Evolutionary conservation across 805 yeast species (phyloP).

Genomic region (Diddensiella transvaalensis): DNA sequence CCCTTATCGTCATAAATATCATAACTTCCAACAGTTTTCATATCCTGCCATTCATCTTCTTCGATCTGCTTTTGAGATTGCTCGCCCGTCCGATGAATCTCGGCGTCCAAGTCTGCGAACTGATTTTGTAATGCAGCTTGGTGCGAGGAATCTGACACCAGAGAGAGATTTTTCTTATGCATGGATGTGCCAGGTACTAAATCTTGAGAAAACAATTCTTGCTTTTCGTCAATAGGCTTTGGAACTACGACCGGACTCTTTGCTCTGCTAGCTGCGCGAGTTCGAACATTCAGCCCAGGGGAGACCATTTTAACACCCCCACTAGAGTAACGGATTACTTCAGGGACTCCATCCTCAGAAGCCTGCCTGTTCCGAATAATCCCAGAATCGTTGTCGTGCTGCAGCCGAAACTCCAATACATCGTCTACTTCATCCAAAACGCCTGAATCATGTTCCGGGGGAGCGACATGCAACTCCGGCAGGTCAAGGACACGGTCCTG

Average conservation of each 20-base stretch:
- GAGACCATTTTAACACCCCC: neutral
- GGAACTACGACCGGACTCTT: neutral
- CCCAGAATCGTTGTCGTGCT: constrained; percentile 25
- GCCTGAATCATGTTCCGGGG: neutral
- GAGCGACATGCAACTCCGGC: too few species aligned
- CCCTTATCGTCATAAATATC: constrained; percentile 79
- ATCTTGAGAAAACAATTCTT: neutral
- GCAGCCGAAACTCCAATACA: constrained; percentile 38
- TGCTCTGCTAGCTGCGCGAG: neutral
- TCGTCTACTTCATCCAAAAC: constrained; percentile 22
- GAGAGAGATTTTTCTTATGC: constrained; percentile 10
- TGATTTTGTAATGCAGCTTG: constrained; percentile 9
- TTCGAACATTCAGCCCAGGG: neutral
- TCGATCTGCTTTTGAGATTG: constrained; percentile 11
- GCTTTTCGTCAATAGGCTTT: neutral
- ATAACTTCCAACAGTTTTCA: constrained; percentile 74
- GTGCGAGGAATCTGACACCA: constrained; percentile 22
- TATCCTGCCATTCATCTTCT: constrained; percentile 63
- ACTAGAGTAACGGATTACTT: constrained; percentile 19
- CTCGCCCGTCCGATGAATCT: neutral
- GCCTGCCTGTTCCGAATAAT: constrained; percentile 20
- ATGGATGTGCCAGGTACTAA: neutral
- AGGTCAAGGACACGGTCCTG: too few species aligned
- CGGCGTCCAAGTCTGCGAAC: constrained; percentile 3
- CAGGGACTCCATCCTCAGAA: constrained; percentile 20